Evolutionary conservation across 1,284 basidiomycete genomes (phyloP).

Genomic region (Fereydounia khargensis): DNA sequence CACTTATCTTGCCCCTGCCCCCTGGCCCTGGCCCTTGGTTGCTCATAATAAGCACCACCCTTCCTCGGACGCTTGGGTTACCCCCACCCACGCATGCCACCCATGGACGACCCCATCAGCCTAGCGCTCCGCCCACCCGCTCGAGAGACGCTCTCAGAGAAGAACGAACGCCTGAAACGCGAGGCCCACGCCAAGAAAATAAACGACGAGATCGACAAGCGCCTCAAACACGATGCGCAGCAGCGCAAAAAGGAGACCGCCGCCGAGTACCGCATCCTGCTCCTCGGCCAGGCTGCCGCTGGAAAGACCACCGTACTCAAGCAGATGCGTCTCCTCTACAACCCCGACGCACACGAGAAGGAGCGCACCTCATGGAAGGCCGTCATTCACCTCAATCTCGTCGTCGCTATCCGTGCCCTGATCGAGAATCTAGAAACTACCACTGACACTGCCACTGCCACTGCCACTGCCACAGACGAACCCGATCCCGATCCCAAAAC

Average conservation of each 20-base stretch:
- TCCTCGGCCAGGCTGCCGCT: slow-evolving; percentile 35
- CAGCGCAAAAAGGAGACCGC: slow-evolving; percentile 3
- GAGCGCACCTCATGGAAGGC: slow-evolving; percentile 20
- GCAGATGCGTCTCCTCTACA: slow-evolving; percentile 44
- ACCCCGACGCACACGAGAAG: slow-evolving; percentile 26
- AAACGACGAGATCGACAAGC: slow-evolving; percentile 17
- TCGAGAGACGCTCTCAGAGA: slow-evolving; percentile 7
- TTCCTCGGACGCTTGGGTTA: too few species aligned
- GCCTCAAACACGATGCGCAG: slow-evolving; percentile 2
- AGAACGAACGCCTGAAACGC: neutral
- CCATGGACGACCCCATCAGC: slow-evolving; percentile 9
- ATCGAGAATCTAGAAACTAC: slow-evolving; percentile 16
- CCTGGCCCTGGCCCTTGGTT: too few species aligned
- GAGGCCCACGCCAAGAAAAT: slow-evolving; percentile 17
- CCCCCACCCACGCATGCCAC: too few species aligned
- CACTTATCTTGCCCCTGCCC: too few species aligned
- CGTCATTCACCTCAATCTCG: slow-evolving; percentile 37
- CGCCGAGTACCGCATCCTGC: slow-evolving; percentile 14
- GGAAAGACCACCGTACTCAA: slow-evolving; percentile 44
- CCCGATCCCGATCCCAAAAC: too few species aligned
- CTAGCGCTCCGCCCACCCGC: slow-evolving; percentile 13
- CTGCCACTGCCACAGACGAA: too few species aligned
- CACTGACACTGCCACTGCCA: too few species aligned
- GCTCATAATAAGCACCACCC: too few species aligned
- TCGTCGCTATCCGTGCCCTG: slow-evolving; percentile 12